These are phyloP conservation scores for Cladosporium oxysporum DNA, from an alignment of 2,329 filamentous ascomycete genomes.

Conservation along the genomic window DNA sequence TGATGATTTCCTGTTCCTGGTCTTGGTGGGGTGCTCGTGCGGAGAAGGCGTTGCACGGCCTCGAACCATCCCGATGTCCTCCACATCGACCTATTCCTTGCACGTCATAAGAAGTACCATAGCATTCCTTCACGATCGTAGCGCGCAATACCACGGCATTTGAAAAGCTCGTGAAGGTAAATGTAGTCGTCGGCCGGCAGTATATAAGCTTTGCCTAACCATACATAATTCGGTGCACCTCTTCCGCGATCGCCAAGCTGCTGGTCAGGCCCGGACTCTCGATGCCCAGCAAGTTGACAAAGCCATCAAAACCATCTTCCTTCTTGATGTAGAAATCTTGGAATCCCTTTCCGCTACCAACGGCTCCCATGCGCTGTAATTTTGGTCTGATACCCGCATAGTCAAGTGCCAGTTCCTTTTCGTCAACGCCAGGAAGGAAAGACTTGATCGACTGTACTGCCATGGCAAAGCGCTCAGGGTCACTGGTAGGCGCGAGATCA, in stretches of 20 bases:
- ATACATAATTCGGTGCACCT: slow-evolving; percentile 64
- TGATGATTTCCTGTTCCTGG: slow-evolving; percentile 8
- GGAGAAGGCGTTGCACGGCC: slow-evolving; percentile 11
- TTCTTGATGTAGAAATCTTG: slow-evolving; percentile 79
- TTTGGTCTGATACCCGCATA: slow-evolving; percentile 94
- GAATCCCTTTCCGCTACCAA: slow-evolving; percentile 65
- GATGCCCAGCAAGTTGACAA: slow-evolving; percentile 88
- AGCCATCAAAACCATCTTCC: slow-evolving; percentile 77
- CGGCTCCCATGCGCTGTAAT: slow-evolving; percentile 64
- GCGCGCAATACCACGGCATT: background rate
- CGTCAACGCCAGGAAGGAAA: slow-evolving; percentile 76
- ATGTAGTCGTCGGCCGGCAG: background rate
- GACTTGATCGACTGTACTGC: slow-evolving; percentile 74
- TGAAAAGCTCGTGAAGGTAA: background rate
- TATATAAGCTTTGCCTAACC: slow-evolving; percentile 13
- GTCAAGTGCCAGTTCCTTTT: slow-evolving; percentile 68
- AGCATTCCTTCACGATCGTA: background rate
- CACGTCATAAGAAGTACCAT: background rate
- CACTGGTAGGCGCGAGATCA: slow-evolving; percentile 65
- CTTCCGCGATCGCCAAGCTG: slow-evolving; percentile 79
- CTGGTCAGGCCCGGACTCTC: slow-evolving; percentile 92
- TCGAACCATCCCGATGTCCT: background rate
- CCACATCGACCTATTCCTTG: background rate
- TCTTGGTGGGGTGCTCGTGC: background rate
- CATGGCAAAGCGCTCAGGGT: slow-evolving; percentile 59